These are phyloP conservation scores for Penicillium steckii DNA, from an alignment of 495 filamentous ascomycete species.

Conservation along the genomic window DNA sequence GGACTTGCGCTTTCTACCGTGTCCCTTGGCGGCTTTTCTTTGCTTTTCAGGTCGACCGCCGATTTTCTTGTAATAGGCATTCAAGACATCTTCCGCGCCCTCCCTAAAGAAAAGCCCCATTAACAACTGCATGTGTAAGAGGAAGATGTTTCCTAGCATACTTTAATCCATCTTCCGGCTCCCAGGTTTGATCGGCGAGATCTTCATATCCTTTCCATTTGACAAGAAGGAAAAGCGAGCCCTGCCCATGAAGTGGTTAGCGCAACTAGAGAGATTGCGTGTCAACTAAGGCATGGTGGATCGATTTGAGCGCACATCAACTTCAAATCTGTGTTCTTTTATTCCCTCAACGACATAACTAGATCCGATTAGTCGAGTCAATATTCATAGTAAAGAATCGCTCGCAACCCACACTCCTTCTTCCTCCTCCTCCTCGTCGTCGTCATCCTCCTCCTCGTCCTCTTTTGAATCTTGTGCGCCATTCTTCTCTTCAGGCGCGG, in stretches of 20 bases:
- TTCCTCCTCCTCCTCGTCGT: conserved; percentile 42
- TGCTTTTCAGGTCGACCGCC: conserved; percentile 52
- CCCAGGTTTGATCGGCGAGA: conserved; percentile 55
- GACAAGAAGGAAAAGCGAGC: conserved; percentile 47
- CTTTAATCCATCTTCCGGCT: conserved; percentile 58
- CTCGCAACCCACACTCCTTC: conserved; percentile 36
- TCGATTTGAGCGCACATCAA: conserved; percentile 27
- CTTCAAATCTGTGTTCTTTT: conserved; percentile 42
- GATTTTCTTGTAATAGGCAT: conserved; percentile 54
- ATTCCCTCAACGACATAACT: conserved; percentile 66
- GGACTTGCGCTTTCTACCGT: conserved; percentile 40
- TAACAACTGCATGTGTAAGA: conserved; percentile 10
- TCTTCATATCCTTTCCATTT: conserved; percentile 66
- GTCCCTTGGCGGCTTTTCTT: conserved; percentile 12
- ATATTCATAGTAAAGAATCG: neutral
- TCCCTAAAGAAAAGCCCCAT: conserved; percentile 33
- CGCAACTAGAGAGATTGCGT: neutral
- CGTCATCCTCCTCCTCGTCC: conserved; percentile 24
- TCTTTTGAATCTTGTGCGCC: conserved; percentile 12
- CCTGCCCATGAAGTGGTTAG: conserved; percentile 31
- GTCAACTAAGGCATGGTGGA: neutral
- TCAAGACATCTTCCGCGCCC: conserved; percentile 51
- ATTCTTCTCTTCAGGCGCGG: conserved; percentile 29
- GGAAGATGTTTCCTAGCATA: conserved; percentile 11
- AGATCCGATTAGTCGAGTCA: conserved; percentile 27